Conservation (phyloP, 2,329 filamentous ascomycete species). For the Macroventuria anomochaeta region DNA sequence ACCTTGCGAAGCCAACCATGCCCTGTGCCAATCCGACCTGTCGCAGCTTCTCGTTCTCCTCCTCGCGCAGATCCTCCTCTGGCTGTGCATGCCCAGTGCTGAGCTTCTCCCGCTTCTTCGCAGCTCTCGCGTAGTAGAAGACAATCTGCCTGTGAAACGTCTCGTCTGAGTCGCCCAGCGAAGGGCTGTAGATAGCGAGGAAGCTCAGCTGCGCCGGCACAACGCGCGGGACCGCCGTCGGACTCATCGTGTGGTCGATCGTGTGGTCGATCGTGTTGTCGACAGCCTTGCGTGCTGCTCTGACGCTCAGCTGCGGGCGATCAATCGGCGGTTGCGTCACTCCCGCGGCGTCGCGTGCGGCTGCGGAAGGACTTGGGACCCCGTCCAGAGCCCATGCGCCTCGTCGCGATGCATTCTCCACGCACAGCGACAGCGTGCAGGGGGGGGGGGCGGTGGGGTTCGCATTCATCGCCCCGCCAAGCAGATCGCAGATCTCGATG, state of each 20-base stretch:
- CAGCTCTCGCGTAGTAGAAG: conserved; percentile 76
- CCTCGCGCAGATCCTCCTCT: conserved; percentile 58
- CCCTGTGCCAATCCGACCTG: conserved; percentile 96
- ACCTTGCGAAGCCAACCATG: conserved; percentile 85
- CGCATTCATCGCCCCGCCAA: conserved; percentile 3
- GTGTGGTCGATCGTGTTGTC: neutral
- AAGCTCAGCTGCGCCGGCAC: conserved; percentile 87
- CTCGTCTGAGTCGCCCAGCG: conserved; percentile 74
- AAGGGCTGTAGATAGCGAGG: conserved; percentile 93
- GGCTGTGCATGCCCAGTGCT: conserved; percentile 38
- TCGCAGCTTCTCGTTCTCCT: conserved; percentile 83
- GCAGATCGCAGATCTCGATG: neutral
- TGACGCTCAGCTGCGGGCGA: neutral
- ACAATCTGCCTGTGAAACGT: conserved; percentile 83
- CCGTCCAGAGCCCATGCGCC: too few species aligned
- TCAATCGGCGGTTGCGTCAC: conserved; percentile 4
- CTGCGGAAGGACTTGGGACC: too few species aligned
- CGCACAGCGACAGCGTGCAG: too few species aligned
- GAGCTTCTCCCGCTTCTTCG: conserved; percentile 39
- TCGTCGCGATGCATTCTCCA: neutral
- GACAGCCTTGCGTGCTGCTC: too few species aligned
- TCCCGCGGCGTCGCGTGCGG: too few species aligned
- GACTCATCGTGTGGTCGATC: neutral
- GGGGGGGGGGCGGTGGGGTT: too few species aligned
- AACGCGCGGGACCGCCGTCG: conserved; percentile 48